Conservation (phyloP, 306 rosid species). For the Canavalia ensiformis region DNA sequence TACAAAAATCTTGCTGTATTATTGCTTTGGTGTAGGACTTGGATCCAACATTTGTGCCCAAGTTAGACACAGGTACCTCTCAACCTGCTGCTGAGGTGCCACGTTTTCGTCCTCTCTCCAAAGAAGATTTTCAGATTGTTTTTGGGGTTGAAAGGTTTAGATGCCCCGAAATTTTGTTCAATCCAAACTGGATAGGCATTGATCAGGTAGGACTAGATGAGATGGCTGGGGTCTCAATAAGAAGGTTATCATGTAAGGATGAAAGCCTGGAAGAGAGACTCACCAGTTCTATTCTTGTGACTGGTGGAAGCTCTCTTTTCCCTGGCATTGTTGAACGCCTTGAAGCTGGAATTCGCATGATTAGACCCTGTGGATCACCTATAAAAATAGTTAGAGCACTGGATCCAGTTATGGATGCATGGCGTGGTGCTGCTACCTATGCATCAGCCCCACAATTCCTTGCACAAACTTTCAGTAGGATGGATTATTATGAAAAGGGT, state of each 20-base stretch:
- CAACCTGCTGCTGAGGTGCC: slow-evolving; percentile 75
- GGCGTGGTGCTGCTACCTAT: slow-evolving; percentile 93
- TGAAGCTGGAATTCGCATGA: slow-evolving; percentile 89
- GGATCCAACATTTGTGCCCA: slow-evolving; percentile 90
- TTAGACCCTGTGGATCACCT: slow-evolving; percentile 81
- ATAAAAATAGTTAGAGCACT: slow-evolving; percentile 78
- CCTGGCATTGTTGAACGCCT: slow-evolving; percentile 86
- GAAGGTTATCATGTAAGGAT: slow-evolving; percentile 71
- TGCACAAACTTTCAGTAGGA: slow-evolving; percentile 80
- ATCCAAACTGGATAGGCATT: slow-evolving; percentile 89
- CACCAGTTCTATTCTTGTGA: slow-evolving; percentile 74
- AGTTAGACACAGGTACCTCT: slow-evolving; percentile 61
- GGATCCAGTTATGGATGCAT: slow-evolving; percentile 92
- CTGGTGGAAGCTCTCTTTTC: slow-evolving; percentile 87
- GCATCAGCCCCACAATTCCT: slow-evolving; percentile 74
- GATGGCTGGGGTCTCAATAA: slow-evolving; percentile 87
- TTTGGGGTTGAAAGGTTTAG: slow-evolving; percentile 92
- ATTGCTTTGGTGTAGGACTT: slow-evolving; percentile 67
- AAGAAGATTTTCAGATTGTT: slow-evolving; percentile 86
- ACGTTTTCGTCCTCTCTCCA: slow-evolving; percentile 67
- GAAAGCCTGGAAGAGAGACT: slow-evolving; percentile 68
- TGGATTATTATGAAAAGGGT: slow-evolving; percentile 86
- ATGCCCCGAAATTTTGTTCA: slow-evolving; percentile 90
- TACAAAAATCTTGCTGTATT: slow-evolving; percentile 9
- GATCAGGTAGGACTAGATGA: slow-evolving; percentile 94